These are phyloP conservation scores for Suillus paluster DNA, from an alignment of 768 basidiomycete genomes.

Conservation along the genomic window DNA sequence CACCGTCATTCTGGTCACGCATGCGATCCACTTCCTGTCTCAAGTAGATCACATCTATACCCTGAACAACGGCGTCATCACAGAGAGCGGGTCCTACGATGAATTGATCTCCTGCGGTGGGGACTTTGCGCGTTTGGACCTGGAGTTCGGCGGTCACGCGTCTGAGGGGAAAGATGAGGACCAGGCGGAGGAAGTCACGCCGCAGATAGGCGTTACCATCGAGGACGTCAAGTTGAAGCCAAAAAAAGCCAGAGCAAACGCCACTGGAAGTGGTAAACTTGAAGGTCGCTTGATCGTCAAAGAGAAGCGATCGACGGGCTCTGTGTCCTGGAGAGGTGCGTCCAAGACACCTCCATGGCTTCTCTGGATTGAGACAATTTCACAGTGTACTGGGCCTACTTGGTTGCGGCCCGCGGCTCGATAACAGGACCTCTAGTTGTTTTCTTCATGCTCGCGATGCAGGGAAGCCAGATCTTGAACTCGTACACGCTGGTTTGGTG, in stretches of 20 bases:
- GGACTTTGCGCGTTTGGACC: slow-evolving; percentile 58
- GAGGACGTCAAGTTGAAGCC: slow-evolving; percentile 44
- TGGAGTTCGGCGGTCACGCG: slow-evolving; percentile 62
- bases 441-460: slow-evolving; percentile 58
- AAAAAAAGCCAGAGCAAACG: slow-evolving; percentile 35
- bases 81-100: slow-evolving; percentile 55
- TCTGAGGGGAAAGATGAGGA: slow-evolving; percentile 39
- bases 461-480: slow-evolving; percentile 62
- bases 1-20: slow-evolving; percentile 59
- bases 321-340: slow-evolving; percentile 54
- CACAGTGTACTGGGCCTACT: slow-evolving; percentile 62
- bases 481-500: slow-evolving; percentile 76
- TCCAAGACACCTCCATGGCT: slow-evolving; percentile 1
- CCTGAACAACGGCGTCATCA: slow-evolving; percentile 30
- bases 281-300: slow-evolving; percentile 70
- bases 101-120: slow-evolving; percentile 53
- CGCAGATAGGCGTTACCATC: slow-evolving; percentile 22
- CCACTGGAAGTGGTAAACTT: slow-evolving; percentile 60
- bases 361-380: not conserved
- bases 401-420: slow-evolving; percentile 56
- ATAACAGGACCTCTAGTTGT: slow-evolving; percentile 55
- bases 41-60: slow-evolving; percentile 40
- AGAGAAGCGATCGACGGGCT: slow-evolving; percentile 66
- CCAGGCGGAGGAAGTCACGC: slow-evolving; percentile 21
- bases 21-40: slow-evolving; percentile 57